These are phyloP conservation scores for Wickerhamomyces sp. DNA, from an alignment of 1,139 yeast species.

Conservation along the genomic window DNA sequence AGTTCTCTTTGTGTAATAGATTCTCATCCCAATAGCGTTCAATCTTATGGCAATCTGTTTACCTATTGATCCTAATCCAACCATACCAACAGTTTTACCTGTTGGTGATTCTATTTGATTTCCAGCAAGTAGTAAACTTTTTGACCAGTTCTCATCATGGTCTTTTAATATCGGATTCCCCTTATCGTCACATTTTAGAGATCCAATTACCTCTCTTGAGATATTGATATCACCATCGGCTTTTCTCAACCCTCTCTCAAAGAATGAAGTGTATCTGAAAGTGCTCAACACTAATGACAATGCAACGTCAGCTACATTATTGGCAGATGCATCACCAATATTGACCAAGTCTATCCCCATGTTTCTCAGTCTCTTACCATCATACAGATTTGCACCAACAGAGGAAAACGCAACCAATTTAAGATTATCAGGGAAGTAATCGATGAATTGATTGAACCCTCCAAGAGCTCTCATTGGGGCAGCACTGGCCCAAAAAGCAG, in stretches of 20 bases:
- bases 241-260: slow-evolving; percentile 38
- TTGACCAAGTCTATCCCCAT: slow-evolving; percentile 16
- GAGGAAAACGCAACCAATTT: slow-evolving; percentile 60
- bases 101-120: slow-evolving; percentile 45
- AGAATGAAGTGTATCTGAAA: slow-evolving; percentile 55
- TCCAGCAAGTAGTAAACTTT: slow-evolving; percentile 43
- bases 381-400: slow-evolving; percentile 66
- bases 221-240: slow-evolving; percentile 18
- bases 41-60: slow-evolving; percentile 55
- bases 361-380: slow-evolving; percentile 33
- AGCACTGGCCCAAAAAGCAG: slow-evolving; percentile 63
- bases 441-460: slow-evolving; percentile 44
- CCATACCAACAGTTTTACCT: slow-evolving; percentile 58
- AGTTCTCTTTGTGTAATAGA: slow-evolving; percentile 58
- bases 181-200: slow-evolving; percentile 30
- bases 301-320: slow-evolving; percentile 55
- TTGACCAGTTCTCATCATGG: slow-evolving; percentile 18
- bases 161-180: slow-evolving; percentile 12
- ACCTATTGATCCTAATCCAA: slow-evolving; percentile 81
- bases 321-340: slow-evolving; percentile 17
- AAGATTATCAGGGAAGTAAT: slow-evolving; percentile 45
- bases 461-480: slow-evolving; percentile 50
- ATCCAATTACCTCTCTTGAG: slow-evolving; percentile 33
- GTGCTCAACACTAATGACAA: slow-evolving; percentile 53
- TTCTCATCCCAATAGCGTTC: slow-evolving; percentile 56